Conservation (phyloP, 768 basidiomycete genomes). For the Kwoniella sp. region DNA sequence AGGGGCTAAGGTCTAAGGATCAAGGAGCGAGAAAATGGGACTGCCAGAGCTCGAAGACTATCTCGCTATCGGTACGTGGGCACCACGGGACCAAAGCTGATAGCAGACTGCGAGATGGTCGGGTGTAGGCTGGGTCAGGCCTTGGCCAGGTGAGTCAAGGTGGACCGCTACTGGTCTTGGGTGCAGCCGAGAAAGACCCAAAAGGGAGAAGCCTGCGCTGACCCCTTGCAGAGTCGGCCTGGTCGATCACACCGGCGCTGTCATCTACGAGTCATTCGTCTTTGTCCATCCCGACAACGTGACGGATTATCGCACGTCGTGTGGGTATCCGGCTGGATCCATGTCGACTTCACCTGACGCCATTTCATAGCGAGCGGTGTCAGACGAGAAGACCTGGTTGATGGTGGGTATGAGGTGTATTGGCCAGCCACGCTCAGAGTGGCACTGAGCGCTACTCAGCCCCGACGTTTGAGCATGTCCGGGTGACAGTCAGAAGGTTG, state of each 20-base stretch:
- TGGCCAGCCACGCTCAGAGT: neutral
- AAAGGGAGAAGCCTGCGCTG: neutral
- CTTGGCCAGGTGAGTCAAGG: slow-evolving; percentile 31
- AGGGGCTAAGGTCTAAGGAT: too few relatives aligned
- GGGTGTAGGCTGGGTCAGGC: slow-evolving; percentile 18
- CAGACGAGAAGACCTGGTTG: too few relatives aligned
- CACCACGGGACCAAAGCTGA: too few relatives aligned
- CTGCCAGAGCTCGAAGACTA: slow-evolving; percentile 12
- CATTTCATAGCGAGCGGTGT: too few relatives aligned
- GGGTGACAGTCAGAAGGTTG: slow-evolving; percentile 66
- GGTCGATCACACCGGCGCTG: slow-evolving; percentile 75
- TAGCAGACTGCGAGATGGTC: slow-evolving; percentile 43
- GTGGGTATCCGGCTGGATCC: slow-evolving; percentile 27
- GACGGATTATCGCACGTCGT: slow-evolving; percentile 81
- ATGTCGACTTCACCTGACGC: neutral
- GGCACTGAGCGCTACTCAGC: slow-evolving; percentile 51
- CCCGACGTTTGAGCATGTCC: slow-evolving; percentile 70
- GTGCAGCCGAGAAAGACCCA: neutral
- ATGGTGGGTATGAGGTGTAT: neutral
- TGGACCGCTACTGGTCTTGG: neutral
- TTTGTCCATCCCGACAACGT: slow-evolving; percentile 70
- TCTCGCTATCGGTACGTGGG: slow-evolving; percentile 35
- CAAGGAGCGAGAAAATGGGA: too few relatives aligned
- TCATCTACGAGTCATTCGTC: slow-evolving; percentile 76
- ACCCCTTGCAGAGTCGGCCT: slow-evolving; percentile 58